phyloP scores from a whole-genome alignment of 805 yeast species.

The Saccharomyces mikatae region DNA sequence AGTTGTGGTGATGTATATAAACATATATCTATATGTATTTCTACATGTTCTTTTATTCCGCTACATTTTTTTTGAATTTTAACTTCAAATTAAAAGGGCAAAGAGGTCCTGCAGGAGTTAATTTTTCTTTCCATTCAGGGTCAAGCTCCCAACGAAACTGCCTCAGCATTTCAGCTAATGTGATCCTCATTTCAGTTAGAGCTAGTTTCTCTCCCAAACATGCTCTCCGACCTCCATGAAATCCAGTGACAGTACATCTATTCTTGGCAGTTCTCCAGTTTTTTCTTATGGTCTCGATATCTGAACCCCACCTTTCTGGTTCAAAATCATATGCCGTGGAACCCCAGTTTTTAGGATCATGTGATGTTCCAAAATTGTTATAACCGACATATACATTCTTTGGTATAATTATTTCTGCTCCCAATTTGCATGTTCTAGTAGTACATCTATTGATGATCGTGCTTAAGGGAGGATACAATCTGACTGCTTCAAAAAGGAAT shows the following conservation, averaged over 20 bases:
- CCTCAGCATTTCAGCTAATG: constrained; percentile 32
- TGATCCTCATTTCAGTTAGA: constrained; percentile 36
- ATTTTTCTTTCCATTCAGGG: constrained; percentile 39
- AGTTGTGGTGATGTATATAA: background rate
- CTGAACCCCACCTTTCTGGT: constrained; percentile 47
- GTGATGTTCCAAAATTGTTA: constrained; percentile 45
- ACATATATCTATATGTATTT: background rate
- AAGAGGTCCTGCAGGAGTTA: constrained; percentile 55
- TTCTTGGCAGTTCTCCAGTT: constrained; percentile 40
- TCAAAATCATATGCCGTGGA: constrained; percentile 35
- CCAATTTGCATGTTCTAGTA: constrained; percentile 32
- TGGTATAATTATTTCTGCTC: constrained; percentile 38
- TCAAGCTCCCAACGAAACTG: constrained; percentile 34
- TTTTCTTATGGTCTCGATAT: constrained; percentile 31
- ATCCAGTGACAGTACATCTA: constrained; percentile 40
- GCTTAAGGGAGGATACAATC: constrained; percentile 50
- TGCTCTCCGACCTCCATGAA: constrained; percentile 54
- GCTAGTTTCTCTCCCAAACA: constrained; percentile 57
- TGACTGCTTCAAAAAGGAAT: constrained; percentile 48
- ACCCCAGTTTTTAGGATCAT: constrained; percentile 41
- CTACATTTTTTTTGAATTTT: constrained; percentile 10
- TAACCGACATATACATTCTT: constrained; percentile 47
- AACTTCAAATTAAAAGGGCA: constrained; percentile 37
- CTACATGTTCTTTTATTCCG: background rate
- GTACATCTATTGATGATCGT: constrained; percentile 47